phyloP scores from a whole-genome alignment of 2,329 filamentous ascomycete genomes.

The Apiospora hydei region DNA sequence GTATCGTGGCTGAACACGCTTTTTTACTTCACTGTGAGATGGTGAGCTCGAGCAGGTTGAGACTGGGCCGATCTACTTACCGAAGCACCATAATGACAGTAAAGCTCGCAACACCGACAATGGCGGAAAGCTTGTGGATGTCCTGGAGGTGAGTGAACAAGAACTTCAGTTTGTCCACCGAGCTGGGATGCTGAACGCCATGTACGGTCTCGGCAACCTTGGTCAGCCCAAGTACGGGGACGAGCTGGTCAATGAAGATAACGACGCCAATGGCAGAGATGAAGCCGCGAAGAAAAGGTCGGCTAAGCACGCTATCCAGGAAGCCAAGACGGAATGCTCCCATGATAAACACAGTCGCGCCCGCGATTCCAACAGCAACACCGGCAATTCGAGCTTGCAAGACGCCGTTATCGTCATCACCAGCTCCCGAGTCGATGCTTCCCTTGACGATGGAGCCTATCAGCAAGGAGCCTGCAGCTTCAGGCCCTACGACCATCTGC shows the following conservation, averaged over 20 bases:
- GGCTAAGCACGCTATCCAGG: conserved; percentile 90
- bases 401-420: conserved; percentile 67
- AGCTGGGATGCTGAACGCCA: conserved; percentile 82
- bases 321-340: conserved; percentile 89
- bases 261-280: conserved; percentile 97
- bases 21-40: conserved; percentile 75
- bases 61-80: conserved; percentile 52
- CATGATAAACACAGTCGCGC: conserved; percentile 85
- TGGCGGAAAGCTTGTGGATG: conserved; percentile 76
- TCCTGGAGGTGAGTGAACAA: conserved; percentile 71
- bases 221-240: conserved; percentile 85
- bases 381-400: conserved; percentile 86
- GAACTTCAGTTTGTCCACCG: conserved; percentile 84
- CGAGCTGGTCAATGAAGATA: conserved; percentile 92
- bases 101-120: conserved; percentile 82
- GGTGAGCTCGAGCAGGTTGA: neutral
- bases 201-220: conserved; percentile 66
- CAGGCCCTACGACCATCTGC: conserved; percentile 92
- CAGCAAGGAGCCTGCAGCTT: conserved; percentile 90
- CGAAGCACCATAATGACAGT: conserved; percentile 88
- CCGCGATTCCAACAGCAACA: conserved; percentile 86
- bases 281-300: conserved; percentile 92
- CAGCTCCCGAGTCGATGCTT: conserved; percentile 73
- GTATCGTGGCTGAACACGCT: conserved; percentile 78
- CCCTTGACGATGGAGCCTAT: conserved; percentile 86